Evolutionary conservation across 1,284 basidiomycete genomes (phyloP), one percentile per base, ranked within the genome.

Genomic region (Pseudozyma thailandica): DNA sequence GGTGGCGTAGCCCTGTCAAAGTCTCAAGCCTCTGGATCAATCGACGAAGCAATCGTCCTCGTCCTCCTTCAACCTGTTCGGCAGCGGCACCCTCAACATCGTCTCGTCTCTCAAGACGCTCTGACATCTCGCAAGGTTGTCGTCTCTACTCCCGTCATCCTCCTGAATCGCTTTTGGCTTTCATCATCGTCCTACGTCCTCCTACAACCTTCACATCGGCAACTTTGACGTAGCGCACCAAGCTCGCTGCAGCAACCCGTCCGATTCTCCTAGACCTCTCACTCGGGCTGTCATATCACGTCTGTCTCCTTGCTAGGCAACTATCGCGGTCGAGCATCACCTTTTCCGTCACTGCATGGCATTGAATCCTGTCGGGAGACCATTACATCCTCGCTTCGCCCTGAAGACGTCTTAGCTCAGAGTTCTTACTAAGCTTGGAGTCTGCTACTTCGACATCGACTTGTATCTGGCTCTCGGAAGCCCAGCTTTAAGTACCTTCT

Each of bases 171-270:
- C 18, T 33, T 6, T 13, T 43, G 30, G 15, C 4, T 42, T 31
- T 46, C 37, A 30, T 20, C 37, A 25, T 38, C 13, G 13, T 30
- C 37, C 12, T 13, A 9, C 52, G 51, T 44, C 23, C 43, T 51
- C 59, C 52, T 62, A 50, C 44, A 31, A 48, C n/a, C 52, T n/a
- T 42, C 43, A 43, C 20, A 31, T 41, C 42, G 26, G 12, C 50
- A 26, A 15, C 20, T 21, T 31, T n/a, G 23, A 16, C 15, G 13
- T n/a, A n/a, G 33, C 33, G 8, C 33, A n/a, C 8, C 33, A 16
- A 5, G 5, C 15, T 16, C 13, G n/a, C 6, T 7, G 8, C 33
- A 35, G n/a, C 8, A 16, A 35, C 5, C 6, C 13, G 13, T n/a
- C n/a, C 8, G n/a, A 9, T 35, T 16, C 33, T 35, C 15, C 13